These are phyloP conservation scores for Candolleomyces efflorescens DNA, from an alignment of 768 basidiomycete genomes.

Conservation along the genomic window DNA sequence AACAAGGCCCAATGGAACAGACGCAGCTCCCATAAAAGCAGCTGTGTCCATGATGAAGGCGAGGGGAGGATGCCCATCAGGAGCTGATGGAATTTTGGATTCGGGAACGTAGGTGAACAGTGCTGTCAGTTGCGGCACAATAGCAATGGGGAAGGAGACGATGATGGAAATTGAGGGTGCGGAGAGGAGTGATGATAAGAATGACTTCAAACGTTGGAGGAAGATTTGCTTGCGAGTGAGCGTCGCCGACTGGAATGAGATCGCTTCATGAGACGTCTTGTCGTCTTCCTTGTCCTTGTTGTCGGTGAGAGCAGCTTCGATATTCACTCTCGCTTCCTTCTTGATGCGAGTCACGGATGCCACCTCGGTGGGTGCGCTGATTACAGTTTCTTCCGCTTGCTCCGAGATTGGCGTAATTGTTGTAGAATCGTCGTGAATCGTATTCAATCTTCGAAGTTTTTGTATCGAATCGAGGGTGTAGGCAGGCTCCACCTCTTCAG, in stretches of 20 bases:
- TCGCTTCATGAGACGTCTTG: background rate
- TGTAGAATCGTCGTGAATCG: slow-evolving; percentile 18
- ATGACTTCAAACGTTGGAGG: background rate
- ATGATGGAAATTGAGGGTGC: slow-evolving; percentile 54
- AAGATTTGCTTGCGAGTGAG: background rate
- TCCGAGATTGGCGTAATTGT: slow-evolving; percentile 10
- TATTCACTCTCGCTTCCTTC: background rate
- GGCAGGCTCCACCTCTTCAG: background rate
- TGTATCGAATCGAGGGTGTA: background rate
- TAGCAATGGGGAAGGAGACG: slow-evolving; percentile 49
- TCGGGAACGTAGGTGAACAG: slow-evolving; percentile 50
- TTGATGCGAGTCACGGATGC: background rate
- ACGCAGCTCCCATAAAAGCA: slow-evolving; percentile 56
- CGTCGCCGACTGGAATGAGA: background rate
- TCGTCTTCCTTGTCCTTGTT: background rate
- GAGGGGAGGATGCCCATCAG: slow-evolving; percentile 66
- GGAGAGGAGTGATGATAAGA: slow-evolving; percentile 35
- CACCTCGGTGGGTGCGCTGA: background rate
- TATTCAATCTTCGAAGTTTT: background rate
- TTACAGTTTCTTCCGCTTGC: background rate
- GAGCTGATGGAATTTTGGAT: slow-evolving; percentile 43
- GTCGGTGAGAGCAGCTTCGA: background rate
- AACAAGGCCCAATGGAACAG: slow-evolving; percentile 59
- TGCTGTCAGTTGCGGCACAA: slow-evolving; percentile 54
- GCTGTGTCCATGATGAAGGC: slow-evolving; percentile 55